Conservation (phyloP, 306 rosid species). For the Hippophae gyantsensis region DNA sequence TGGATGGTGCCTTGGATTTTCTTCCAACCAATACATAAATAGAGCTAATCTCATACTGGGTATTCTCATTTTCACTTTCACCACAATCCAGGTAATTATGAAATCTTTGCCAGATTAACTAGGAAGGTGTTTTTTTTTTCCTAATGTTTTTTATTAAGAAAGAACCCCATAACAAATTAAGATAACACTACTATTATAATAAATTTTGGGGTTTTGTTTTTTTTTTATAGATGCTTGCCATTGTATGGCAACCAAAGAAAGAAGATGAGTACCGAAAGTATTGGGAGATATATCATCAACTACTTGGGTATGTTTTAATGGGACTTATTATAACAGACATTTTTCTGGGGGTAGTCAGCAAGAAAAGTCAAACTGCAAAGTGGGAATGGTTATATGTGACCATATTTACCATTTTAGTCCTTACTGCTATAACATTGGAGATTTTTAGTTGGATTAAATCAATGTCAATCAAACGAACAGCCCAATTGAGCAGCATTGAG, state of each 20-base stretch:
- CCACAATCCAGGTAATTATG: constrained; percentile 36
- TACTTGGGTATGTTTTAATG: constrained; percentile 26
- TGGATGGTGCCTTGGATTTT: constrained; percentile 42
- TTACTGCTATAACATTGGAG: constrained; percentile 28
- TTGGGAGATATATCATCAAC: constrained; percentile 21
- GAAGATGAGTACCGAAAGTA: constrained; percentile 11
- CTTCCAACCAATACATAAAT: constrained; percentile 15
- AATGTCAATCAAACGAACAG: too few species aligned
- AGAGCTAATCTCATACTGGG: constrained; percentile 26
- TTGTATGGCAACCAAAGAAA: constrained; percentile 23
- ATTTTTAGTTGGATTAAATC: constrained; percentile 21
- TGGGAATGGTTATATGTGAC: constrained; percentile 39
- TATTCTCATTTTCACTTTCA: constrained; percentile 27
- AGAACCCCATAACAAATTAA: too few species aligned
- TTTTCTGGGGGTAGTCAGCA: constrained; percentile 28
- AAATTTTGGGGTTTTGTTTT: background rate
- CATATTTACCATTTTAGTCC: constrained; percentile 26
- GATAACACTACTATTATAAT: too few species aligned
- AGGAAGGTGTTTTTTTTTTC: background rate
- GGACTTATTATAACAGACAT: constrained; percentile 30
- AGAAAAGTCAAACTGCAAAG: constrained; percentile 18
- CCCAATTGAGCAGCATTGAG: too few species aligned
- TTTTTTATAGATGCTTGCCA: constrained; percentile 31
- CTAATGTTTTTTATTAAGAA: background rate
- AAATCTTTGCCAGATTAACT: too few species aligned